A percentile compares a stretch with the other conserved stretches of the same genome.
Conservation (phyloP, 805 yeast species). For the Cephaloascus fragrans region DNA sequence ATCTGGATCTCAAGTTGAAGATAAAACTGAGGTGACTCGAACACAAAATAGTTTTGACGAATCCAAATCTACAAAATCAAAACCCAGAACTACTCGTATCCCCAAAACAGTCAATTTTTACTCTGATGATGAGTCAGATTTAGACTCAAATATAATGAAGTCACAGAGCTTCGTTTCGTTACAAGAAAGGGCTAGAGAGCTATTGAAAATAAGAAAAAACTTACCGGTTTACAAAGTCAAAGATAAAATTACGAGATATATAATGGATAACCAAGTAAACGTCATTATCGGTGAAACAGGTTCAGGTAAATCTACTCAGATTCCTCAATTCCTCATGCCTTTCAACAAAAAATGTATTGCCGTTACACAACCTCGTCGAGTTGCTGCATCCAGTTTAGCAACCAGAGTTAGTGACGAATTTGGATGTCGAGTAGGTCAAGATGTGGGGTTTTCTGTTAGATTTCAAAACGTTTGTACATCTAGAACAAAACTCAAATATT, state of each 20-base stretch:
- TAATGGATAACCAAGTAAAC: constrained; percentile 53
- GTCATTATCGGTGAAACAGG: constrained; percentile 95
- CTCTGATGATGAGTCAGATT: constrained; percentile 25
- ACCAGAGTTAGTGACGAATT: constrained; percentile 85
- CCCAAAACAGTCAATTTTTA: constrained; percentile 22
- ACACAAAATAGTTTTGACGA: too few relatives aligned
- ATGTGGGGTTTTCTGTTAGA: constrained; percentile 89
- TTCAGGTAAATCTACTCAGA: constrained; percentile 95
- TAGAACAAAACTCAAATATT: constrained; percentile 65
- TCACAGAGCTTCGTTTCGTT: constrained; percentile 16
- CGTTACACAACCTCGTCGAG: constrained; percentile 95
- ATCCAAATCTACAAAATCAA: too few relatives aligned
- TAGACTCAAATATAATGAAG: constrained; percentile 4
- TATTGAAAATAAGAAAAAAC: constrained; percentile 42
- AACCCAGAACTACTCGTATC: too few relatives aligned
- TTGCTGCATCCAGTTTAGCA: constrained; percentile 92
- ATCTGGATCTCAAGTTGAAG: too few relatives aligned
- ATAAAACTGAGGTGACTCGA: too few relatives aligned
- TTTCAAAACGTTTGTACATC: constrained; percentile 62
- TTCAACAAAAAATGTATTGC: constrained; percentile 50
- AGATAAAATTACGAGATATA: constrained; percentile 46
- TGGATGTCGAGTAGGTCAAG: constrained; percentile 67
- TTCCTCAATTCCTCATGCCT: constrained; percentile 81
- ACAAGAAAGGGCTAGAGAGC: constrained; percentile 26
- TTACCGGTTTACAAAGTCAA: constrained; percentile 74